Percentiles rank a stretch among this genome's conserved stretches.
Evolutionary conservation across 371 early-diverging fungal species (phyloP).

Genomic region (Apophysomyces trapeziformis): DNA sequence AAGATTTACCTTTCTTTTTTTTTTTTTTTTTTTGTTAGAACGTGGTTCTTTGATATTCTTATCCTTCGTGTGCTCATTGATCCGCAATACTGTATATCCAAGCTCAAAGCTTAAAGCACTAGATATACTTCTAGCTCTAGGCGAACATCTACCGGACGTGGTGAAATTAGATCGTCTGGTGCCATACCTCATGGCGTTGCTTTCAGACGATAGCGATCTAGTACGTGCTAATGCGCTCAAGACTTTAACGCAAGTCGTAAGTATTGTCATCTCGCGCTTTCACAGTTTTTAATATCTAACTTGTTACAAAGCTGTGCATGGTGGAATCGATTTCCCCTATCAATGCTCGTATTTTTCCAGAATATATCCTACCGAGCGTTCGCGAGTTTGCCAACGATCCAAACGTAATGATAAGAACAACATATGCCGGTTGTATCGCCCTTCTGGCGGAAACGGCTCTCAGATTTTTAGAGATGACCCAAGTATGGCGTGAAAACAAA

Average conservation of each 20-base stretch:
- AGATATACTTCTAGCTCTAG: slow-evolving; percentile 75
- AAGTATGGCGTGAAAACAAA: slow-evolving; percentile 31
- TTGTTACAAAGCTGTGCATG: slow-evolving; percentile 60
- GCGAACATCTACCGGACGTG: slow-evolving; percentile 72
- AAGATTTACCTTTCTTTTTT: not conserved
- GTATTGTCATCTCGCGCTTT: slow-evolving; percentile 5
- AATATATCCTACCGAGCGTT: slow-evolving; percentile 84
- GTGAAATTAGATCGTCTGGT: slow-evolving; percentile 81
- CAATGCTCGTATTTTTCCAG: slow-evolving; percentile 87
- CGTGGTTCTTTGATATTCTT: slow-evolving; percentile 67
- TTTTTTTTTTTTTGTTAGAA: slow-evolving; percentile 33
- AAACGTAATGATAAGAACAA: slow-evolving; percentile 79
- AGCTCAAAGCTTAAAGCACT: slow-evolving; percentile 76
- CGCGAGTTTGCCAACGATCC: slow-evolving; percentile 70
- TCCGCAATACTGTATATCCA: slow-evolving; percentile 76
- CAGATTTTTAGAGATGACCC: slow-evolving; percentile 73
- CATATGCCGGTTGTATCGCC: slow-evolving; percentile 84
- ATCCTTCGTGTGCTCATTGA: slow-evolving; percentile 69
- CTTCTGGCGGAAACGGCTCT: slow-evolving; percentile 79
- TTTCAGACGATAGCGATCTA: slow-evolving; percentile 69
- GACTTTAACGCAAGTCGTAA: slow-evolving; percentile 77
- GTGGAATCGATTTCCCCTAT: slow-evolving; percentile 80
- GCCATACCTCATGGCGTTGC: slow-evolving; percentile 79
- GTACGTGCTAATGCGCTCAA: slow-evolving; percentile 81
- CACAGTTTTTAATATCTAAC: not conserved